Conservation (phyloP, 2,329 filamentous ascomycete genomes). For the Lasiodiplodia hormozganensis region DNA sequence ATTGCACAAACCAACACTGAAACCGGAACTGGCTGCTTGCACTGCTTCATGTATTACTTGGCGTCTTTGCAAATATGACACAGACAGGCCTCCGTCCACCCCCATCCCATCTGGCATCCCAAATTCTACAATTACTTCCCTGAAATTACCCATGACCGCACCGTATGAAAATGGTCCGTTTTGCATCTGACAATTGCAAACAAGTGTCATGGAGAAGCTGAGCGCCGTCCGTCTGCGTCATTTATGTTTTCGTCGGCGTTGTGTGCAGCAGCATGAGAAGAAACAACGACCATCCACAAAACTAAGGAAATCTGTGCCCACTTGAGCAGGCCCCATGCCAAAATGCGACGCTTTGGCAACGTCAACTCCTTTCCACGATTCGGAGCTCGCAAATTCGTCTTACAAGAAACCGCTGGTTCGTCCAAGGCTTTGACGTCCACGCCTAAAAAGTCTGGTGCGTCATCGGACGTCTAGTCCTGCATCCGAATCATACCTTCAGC, state of each 20-base stretch:
- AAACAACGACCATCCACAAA: constrained; percentile 11
- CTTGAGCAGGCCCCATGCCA: not conserved
- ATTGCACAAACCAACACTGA: not conserved
- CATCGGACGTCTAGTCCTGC: not conserved
- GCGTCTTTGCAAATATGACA: constrained; percentile 1
- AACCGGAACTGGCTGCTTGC: not conserved
- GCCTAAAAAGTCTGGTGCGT: not conserved
- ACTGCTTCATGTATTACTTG: constrained; percentile 17
- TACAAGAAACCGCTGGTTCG: not conserved
- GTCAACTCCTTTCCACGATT: constrained; percentile 1
- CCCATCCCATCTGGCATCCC: not conserved
- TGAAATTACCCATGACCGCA: constrained; percentile 6
- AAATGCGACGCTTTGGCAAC: not conserved
- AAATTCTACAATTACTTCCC: constrained; percentile 1
- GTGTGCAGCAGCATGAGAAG: constrained; percentile 12
- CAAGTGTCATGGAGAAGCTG: not conserved
- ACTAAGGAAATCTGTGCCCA: constrained; percentile 2
- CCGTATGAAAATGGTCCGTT: constrained; percentile 1
- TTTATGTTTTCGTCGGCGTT: constrained; percentile 20
- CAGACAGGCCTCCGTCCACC: not conserved
- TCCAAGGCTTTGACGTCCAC: not conserved
- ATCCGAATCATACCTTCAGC: not conserved
- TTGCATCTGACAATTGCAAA: constrained; percentile 4
- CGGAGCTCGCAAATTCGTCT: constrained; percentile 2
- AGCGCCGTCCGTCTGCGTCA: constrained; percentile 12